Base-by-base conservation (phyloP, 1,284 basidiomycete species). In the Pseudozyma pruni region DNA sequence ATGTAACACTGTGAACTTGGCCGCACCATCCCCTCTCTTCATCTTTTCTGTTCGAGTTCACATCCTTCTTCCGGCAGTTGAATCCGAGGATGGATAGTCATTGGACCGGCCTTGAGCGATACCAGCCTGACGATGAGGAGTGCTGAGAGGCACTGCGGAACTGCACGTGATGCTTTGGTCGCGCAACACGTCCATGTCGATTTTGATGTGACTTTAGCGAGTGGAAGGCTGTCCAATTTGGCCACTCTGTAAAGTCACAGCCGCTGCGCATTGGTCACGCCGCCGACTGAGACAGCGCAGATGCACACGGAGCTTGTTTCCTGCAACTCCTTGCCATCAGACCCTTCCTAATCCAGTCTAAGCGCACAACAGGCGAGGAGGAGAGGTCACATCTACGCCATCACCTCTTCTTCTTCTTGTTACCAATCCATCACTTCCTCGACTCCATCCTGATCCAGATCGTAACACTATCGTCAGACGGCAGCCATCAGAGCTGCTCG, bases 221-320 rank as follows among this genome's bases (percentile, higher is more conserved):
- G 31, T 31, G 43, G 17, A 48, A 19, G 27, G 27, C 27, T 50
- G 48, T 51, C 43, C 48, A 51, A 51, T 33, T 25, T 33, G 47
- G 44, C 29, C 33, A 40, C 22, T 29, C 20, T 9, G 2, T 7
- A 25, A 9, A 23, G 31, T n/a, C 37, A n/a, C 22, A 40, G 19
- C 50, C 34, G 9, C 23, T 37, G 29, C 33, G 38, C 39, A 34
- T 37, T 37, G 46, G 10, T 37, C 45, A 54, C 42, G 34, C n/a
- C 14, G n/a, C n/a, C 32, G 17, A 48, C 3, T 29, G 27, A 29
- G 27, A 29, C 27, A 4, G 11, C 22, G 31, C 25, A 29, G 46
- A 58, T 64, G 62, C 55, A 64, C 16, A 29, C 46, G 46, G 10
- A 58, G 51, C 51, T 64, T 64, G 62, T 54, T 58, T 47, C 6